Evolutionary conservation across 768 basidiomycete species (phyloP).

Genomic region (Termitomyces titanicus): DNA sequence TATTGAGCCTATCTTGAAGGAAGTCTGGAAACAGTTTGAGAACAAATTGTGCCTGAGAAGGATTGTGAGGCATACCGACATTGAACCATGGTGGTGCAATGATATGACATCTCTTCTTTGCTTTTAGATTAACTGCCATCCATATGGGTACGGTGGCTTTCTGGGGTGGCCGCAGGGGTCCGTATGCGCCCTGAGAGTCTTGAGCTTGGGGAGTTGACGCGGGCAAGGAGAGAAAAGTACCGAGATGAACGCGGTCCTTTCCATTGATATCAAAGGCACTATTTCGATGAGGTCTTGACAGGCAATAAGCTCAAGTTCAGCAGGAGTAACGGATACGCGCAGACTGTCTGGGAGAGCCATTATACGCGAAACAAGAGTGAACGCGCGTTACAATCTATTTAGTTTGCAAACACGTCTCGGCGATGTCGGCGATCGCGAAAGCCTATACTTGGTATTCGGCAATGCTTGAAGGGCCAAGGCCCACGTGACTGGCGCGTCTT

Average conservation of each 20-base stretch:
- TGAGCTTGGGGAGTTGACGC: constrained; percentile 12
- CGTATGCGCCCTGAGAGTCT: constrained; percentile 75
- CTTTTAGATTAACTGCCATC: constrained; percentile 92
- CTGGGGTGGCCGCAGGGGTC: constrained; percentile 86
- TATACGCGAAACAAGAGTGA: not conserved
- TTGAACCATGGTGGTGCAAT: constrained; percentile 87
- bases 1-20: constrained; percentile 67
- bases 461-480: constrained; percentile 6
- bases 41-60: not conserved
- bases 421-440: too few species aligned
- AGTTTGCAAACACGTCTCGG: not conserved
- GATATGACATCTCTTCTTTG: constrained; percentile 93
- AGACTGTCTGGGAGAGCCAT: constrained; percentile 82
- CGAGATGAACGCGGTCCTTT: constrained; percentile 87
- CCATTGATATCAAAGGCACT: constrained; percentile 86
- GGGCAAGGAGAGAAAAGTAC: constrained; percentile 37
- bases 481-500: constrained; percentile 28
- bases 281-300: constrained; percentile 84
- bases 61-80: constrained; percentile 55
- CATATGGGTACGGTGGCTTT: constrained; percentile 88
- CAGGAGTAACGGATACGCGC: constrained; percentile 70
- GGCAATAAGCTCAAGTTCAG: constrained; percentile 86
- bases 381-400: not conserved
- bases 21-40: constrained; percentile 51
- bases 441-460: too few species aligned